Evolutionary conservation across 2,329 filamentous ascomycete genomes (phyloP), one percentile per base, ranked within the genome.

Genomic region (Fusarium agapanthi): DNA sequence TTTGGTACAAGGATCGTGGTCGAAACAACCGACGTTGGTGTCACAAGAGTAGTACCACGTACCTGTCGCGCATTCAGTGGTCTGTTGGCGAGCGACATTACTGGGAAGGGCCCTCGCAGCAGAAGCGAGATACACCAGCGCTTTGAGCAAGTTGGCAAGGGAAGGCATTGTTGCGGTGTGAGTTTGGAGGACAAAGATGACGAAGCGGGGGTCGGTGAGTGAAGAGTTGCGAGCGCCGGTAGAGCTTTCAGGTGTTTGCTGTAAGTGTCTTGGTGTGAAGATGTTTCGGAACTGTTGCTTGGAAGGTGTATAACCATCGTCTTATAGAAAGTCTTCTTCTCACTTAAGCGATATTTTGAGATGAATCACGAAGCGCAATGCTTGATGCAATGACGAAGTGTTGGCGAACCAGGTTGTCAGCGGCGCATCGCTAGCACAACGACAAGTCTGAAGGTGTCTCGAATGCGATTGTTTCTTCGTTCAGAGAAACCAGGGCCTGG

Each of bases 91-190:
- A 34, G 67, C 57, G 32, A 56, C 26, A 15, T 54, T 28, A 7
- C 59, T 37, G 8, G 69, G 67, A 34, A 71, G 43, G 16, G 67
- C 41, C 41, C 34, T 71, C 11, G 45, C 48, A 6, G 48, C 40
- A 38, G 67, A 53, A 22, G 58, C 55, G 50, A 71, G 41, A 59
- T 37, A 71, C 3, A 59, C 34, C 41, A 71, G 11, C 8, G 57
- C 43, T 5, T 56, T 57, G 44, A 68, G 32, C 13, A 61, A 57
- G 37, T 37, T 64, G 24, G 40, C 26, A 43, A 72, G 34, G n/a
- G 41, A 71, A 64, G 63, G 67, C 69, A 72, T 72, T 53, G 14
- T 65, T 55, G 34, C 28, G 24, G n/a, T 43, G 16, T 26, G 26
- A 15, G 11, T 5, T 54, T 32, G 24, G 10, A 2, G 13, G 15